A percentile compares a stretch with the other conserved stretches of the same genome.
phyloP scores from a whole-genome alignment of 2,329 filamentous ascomycete species.

The Fusarium clavum region DNA sequence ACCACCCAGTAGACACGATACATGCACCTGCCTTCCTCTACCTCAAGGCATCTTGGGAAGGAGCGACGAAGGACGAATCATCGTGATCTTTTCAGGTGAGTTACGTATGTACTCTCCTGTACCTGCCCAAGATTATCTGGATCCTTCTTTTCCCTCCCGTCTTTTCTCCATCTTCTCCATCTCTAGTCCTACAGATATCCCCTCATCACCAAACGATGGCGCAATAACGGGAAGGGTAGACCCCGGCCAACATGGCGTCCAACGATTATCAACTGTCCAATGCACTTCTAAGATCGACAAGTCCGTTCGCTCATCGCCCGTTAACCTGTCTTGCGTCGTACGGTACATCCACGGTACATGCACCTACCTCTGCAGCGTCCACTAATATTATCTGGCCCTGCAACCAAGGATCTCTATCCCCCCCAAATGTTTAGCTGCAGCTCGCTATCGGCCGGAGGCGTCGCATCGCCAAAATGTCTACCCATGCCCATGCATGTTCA shows the following conservation, averaged over 20 bases:
- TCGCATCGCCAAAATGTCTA: slow-evolving; percentile 27
- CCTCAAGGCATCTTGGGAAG: background rate
- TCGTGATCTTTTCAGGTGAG: slow-evolving; percentile 7
- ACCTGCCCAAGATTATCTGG: background rate
- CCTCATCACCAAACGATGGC: slow-evolving; percentile 22
- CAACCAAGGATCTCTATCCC: slow-evolving; percentile 1
- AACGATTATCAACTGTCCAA: slow-evolving; percentile 27
- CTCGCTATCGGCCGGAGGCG: slow-evolving; percentile 40
- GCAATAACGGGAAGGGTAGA: slow-evolving; percentile 15
- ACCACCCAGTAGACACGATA: background rate
- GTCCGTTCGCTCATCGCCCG: slow-evolving; percentile 35
- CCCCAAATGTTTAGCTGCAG: slow-evolving; percentile 43
- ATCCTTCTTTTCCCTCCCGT: slow-evolving; percentile 2
- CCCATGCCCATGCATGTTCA: slow-evolving; percentile 13
- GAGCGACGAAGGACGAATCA: background rate
- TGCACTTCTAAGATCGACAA: slow-evolving; percentile 32
- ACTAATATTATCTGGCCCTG: background rate
- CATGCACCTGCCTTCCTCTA: background rate
- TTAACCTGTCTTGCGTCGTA: background rate
- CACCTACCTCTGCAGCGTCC: background rate
- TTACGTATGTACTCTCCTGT: slow-evolving; percentile 1
- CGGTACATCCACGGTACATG: slow-evolving; percentile 13
- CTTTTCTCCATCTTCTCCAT: slow-evolving; percentile 2
- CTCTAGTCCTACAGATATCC: slow-evolving; percentile 16
- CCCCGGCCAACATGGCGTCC: slow-evolving; percentile 23